phyloP scores from a whole-genome alignment of 2,329 filamentous ascomycete genomes.

The Zymoseptoria crescenta region DNA sequence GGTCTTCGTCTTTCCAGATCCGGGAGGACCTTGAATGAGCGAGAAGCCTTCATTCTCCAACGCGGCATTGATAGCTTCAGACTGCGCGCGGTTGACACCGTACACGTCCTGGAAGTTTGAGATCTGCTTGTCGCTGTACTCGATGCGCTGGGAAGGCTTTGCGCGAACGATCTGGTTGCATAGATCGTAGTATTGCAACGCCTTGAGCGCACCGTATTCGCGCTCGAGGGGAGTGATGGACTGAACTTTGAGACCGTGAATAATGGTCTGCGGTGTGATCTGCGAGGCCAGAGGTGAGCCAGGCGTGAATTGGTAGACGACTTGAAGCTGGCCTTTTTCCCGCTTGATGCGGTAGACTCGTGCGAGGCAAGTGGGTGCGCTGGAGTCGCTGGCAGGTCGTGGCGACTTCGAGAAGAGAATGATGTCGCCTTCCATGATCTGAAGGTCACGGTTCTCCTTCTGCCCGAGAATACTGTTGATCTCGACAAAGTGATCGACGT shows the following conservation, averaged over 20 bases:
- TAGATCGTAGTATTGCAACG: conserved; percentile 89
- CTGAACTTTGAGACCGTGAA: conserved; percentile 75
- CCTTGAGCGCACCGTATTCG: conserved; percentile 86
- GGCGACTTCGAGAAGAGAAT: conserved; percentile 70
- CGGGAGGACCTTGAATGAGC: conserved; percentile 87
- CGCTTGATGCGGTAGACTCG: conserved; percentile 71
- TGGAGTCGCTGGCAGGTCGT: conserved; percentile 58
- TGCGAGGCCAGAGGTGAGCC: conserved; percentile 19
- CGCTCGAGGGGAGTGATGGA: conserved; percentile 92
- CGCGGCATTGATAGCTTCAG: conserved; percentile 83
- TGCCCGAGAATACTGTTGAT: conserved; percentile 75
- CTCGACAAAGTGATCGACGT: conserved; percentile 87
- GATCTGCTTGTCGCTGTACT: conserved; percentile 68
- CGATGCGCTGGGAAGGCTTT: conserved; percentile 79
- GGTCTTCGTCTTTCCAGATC: conserved; percentile 97
- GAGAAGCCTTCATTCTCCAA: conserved; percentile 96
- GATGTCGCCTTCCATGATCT: conserved; percentile 77
- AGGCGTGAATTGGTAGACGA: conserved; percentile 76
- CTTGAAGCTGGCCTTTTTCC: conserved; percentile 73
- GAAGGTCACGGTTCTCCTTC: conserved; percentile 60
- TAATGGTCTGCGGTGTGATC: conserved; percentile 60
- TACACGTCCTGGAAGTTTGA: conserved; percentile 66
- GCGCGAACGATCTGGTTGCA: conserved; percentile 86
- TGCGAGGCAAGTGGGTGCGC: conserved; percentile 74
- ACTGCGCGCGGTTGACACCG: conserved; percentile 78